phyloP scores from a whole-genome alignment of 2,329 filamentous ascomycete species.

The Diaporthe citrichinensis region DNA sequence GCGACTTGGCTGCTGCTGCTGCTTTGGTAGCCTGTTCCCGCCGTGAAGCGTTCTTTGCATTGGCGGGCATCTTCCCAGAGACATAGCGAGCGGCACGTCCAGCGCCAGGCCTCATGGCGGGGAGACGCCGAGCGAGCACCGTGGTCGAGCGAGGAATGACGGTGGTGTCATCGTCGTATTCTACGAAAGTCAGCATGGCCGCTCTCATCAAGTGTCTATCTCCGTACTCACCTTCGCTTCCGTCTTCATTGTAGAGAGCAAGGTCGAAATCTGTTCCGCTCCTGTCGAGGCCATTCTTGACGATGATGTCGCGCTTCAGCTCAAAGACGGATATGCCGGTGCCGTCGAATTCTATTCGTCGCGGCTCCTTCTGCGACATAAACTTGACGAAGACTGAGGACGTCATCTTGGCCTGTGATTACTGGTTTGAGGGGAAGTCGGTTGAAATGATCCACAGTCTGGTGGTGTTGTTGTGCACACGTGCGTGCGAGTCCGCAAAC shows the following conservation, averaged over 20 bases:
- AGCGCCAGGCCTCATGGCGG: conserved; percentile 86
- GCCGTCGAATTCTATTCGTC: conserved; percentile 95
- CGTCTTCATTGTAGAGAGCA: conserved; percentile 93
- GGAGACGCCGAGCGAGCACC: conserved; percentile 89
- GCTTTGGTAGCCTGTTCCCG: conserved; percentile 74
- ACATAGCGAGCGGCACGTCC: conserved; percentile 96
- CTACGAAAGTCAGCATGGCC: conserved; percentile 59
- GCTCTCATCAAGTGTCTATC: not conserved
- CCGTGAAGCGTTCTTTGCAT: conserved; percentile 84
- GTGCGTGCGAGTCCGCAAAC: conserved; percentile 19
- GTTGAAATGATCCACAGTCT: not conserved
- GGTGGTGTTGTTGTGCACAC: conserved; percentile 35
- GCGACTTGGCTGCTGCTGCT: conserved; percentile 63
- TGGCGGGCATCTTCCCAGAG: conserved; percentile 93
- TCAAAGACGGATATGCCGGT: conserved; percentile 99
- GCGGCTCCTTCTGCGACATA: conserved; percentile 97
- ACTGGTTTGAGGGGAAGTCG: conserved; percentile 27
- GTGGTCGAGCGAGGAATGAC: conserved; percentile 96
- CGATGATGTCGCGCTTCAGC: conserved; percentile 98
- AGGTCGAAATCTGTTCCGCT: conserved; percentile 93
- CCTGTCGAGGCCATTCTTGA: conserved; percentile 91
- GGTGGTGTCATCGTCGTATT: conserved; percentile 98
- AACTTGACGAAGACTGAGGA: conserved; percentile 99
- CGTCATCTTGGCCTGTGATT: conserved; percentile 74
- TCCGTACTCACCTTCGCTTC: conserved; percentile 82